These are phyloP conservation scores for Liriodendron chinense DNA, from an alignment of 164 flowering plant species.

Conservation along the genomic window DNA sequence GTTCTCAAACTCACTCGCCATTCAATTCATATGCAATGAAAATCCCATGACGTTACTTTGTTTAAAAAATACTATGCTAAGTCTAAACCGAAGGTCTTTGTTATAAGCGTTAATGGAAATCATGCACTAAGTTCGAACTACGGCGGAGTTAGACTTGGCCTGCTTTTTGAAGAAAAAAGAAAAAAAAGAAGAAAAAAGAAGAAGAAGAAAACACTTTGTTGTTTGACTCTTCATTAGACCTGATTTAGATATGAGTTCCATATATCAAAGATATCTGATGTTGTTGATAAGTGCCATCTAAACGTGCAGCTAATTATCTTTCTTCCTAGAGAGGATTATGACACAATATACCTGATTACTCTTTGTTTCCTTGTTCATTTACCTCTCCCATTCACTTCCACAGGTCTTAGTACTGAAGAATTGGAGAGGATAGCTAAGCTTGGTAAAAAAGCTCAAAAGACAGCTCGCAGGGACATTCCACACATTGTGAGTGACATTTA, in stretches of 20 bases:
- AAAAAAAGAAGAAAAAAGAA: too few species aligned
- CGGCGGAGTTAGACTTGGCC: too few species aligned
- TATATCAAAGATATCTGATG: background rate
- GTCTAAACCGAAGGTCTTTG: too few species aligned
- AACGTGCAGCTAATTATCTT: background rate
- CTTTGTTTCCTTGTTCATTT: background rate
- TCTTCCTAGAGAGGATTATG: background rate
- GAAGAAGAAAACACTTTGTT: too few species aligned
- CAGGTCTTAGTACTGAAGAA: conserved; percentile 68
- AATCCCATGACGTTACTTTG: too few species aligned
- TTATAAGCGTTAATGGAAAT: too few species aligned
- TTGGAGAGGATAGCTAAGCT: conserved; percentile 69
- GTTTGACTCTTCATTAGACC: background rate
- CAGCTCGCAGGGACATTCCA: conserved; percentile 95
- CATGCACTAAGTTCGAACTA: too few species aligned
- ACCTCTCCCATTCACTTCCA: background rate
- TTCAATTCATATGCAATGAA: too few species aligned
- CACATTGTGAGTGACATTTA: conserved; percentile 62
- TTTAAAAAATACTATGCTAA: too few species aligned
- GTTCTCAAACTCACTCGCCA: too few species aligned
- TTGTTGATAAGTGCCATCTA: background rate
- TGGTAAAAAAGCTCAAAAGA: conserved; percentile 71
- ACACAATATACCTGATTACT: too few species aligned
- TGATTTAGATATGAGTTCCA: background rate
- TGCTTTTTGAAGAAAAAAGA: too few species aligned